phyloP scores from a whole-genome alignment of 2,329 filamentous ascomycete species.

The Colletotrichum higginsianum region DNA sequence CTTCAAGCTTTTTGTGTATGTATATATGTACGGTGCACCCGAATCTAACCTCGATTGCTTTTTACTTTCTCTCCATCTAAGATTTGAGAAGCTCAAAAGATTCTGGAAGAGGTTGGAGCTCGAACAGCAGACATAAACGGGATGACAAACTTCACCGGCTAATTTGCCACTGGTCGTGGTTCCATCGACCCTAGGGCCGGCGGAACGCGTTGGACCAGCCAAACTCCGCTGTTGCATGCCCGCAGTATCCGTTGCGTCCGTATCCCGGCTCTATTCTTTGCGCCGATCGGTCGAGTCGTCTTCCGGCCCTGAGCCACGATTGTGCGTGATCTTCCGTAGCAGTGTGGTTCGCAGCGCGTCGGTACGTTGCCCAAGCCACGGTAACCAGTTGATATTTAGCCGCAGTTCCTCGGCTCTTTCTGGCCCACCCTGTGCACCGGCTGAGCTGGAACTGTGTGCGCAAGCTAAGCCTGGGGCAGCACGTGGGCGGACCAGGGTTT shows the following conservation, averaged over 20 bases:
- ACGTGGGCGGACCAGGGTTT: slow-evolving; percentile 20
- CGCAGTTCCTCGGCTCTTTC: neutral
- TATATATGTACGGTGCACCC: neutral
- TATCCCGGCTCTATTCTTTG: neutral
- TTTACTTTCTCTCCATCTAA: neutral
- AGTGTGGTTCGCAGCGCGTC: neutral
- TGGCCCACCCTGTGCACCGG: neutral
- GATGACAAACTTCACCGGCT: neutral
- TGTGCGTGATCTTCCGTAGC: slow-evolving; percentile 4
- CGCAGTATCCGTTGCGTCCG: slow-evolving; percentile 20
- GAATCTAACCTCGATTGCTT: neutral
- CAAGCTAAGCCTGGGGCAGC: slow-evolving; percentile 10
- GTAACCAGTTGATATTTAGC: too few species aligned
- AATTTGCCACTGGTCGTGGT: neutral
- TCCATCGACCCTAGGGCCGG: neutral
- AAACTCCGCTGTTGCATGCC: neutral
- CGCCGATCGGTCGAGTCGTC: neutral
- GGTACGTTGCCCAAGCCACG: neutral
- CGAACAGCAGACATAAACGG: neutral
- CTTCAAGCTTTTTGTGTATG: neutral
- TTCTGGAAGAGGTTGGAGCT: neutral
- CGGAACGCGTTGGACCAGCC: neutral
- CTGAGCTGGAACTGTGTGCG: neutral
- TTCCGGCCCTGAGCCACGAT: neutral
- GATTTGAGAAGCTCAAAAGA: neutral